Evolutionary conservation across 2,329 filamentous ascomycete species (phyloP), one percentile per base, ranked within the genome.

Genomic region (Exophiala phaeomuriformis): DNA sequence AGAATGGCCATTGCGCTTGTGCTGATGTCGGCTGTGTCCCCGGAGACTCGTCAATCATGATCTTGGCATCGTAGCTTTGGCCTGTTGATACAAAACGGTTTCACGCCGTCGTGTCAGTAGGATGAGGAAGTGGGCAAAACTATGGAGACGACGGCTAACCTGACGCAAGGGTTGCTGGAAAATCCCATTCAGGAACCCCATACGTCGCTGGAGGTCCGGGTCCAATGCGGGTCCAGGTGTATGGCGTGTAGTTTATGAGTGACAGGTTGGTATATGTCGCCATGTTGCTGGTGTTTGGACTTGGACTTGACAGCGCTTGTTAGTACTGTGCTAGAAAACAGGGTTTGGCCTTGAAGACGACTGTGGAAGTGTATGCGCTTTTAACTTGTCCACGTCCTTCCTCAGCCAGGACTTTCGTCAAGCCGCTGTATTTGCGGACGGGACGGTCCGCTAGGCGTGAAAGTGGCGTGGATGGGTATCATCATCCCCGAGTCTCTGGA

Each of bases 181-280:
- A 43, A 30, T 42, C 31, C 39, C 47, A 42, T 43, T 43, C 47
- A n/a, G 32, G 37, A 8, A 43, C 19, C 6, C 39, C 47, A 8
- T 36, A 28, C 32, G 47, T 42, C 27, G 28, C 39, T 33, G 39
- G 32, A 29, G 12, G 37, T 2, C 28, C 39, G 12, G 19, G n/a
- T 9, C 30, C 30, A 8, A 30, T 50, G 37, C 47, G 43, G 29
- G 32, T 50, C 47, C 47, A 50, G 29, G 32, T 30, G 31, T 50
- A 50, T 9, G 47, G 47, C 4, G 47, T 50, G 5, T 41, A 50
- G 39, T 50, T 50, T 28, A 50, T 43, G 39, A 50, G 9, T 8
- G 47, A 42, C 10, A 50, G 39, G 31, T 50, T 50, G 27, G 47
- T 50, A 35, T 35, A 2, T 35, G 33, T 35, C 1, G 33, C 33